Percentiles rank a stretch among this genome's conserved stretches.
Conservation (phyloP, 805 yeast species). For the Yamadazyma paraphyllophila region DNA sequence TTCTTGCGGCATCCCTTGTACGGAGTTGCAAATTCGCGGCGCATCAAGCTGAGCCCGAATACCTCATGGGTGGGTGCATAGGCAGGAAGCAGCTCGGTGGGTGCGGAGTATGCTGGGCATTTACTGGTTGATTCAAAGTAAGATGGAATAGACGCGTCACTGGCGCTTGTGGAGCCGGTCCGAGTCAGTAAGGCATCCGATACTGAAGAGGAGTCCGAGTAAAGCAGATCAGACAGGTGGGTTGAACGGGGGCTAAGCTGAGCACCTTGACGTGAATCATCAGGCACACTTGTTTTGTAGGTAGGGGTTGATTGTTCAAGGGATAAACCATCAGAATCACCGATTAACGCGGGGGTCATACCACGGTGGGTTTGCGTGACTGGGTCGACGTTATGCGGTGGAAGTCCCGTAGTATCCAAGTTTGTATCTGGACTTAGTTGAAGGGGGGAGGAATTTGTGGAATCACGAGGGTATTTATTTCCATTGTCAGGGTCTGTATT, state of each 20-base stretch:
- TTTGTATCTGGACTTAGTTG: too few species aligned
- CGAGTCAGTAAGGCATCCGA: neutral
- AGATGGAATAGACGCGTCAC: slow-evolving; percentile 7
- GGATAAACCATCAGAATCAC: neutral
- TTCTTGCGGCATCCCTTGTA: slow-evolving; percentile 26
- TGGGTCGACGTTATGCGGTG: neutral
- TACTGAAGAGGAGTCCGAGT: neutral
- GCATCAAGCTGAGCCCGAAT: slow-evolving; percentile 32
- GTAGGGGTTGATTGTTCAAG: neutral
- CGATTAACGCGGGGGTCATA: neutral
- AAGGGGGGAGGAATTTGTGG: too few species aligned
- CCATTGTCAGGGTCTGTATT: neutral
- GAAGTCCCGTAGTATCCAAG: neutral
- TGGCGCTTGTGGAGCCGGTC: neutral
- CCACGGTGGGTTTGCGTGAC: neutral
- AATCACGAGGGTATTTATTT: neutral
- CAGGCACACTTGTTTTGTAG: too few species aligned
- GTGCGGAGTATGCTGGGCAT: slow-evolving; percentile 22
- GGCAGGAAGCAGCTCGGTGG: slow-evolving; percentile 26
- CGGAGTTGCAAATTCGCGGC: slow-evolving; percentile 39
- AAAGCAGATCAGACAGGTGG: neutral
- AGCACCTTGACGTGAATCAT: too few species aligned
- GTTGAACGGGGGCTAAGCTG: too few species aligned
- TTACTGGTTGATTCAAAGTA: slow-evolving; percentile 5
- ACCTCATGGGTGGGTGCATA: slow-evolving; percentile 32